Percentiles rank a stretch among this genome's conserved stretches.
These are phyloP conservation scores for Hortiboletus campestris DNA, from an alignment of 768 basidiomycete species.

Conservation along the genomic window DNA sequence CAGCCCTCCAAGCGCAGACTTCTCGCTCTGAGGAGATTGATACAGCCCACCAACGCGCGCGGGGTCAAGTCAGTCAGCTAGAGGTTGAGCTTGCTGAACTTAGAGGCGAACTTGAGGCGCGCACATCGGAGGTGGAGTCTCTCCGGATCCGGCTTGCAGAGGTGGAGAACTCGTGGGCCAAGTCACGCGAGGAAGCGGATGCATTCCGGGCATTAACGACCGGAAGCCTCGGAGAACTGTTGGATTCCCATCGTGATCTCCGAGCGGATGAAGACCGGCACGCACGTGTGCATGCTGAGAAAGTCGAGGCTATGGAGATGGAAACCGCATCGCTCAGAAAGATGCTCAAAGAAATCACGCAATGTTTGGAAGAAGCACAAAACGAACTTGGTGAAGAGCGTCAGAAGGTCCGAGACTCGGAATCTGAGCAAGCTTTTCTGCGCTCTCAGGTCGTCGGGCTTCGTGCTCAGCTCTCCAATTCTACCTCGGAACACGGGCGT, in stretches of 20 bases:
- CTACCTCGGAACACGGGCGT: slow-evolving; percentile 65
- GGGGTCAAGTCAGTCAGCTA: slow-evolving; percentile 64
- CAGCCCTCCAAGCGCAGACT: slow-evolving; percentile 73
- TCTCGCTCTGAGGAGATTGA: slow-evolving; percentile 80
- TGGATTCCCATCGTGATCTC: slow-evolving; percentile 85
- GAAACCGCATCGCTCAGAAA: slow-evolving; percentile 74
- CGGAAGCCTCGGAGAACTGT: slow-evolving; percentile 77
- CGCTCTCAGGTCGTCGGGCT: slow-evolving; percentile 74
- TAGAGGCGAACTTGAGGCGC: slow-evolving; percentile 76
- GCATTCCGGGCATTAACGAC: slow-evolving; percentile 85
- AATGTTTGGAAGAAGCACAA: slow-evolving; percentile 68
- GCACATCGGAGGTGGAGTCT: slow-evolving; percentile 70
- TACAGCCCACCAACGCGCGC: slow-evolving; percentile 63
- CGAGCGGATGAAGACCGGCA: slow-evolving; percentile 80
- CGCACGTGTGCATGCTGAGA: slow-evolving; percentile 75
- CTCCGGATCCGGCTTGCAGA: slow-evolving; percentile 66
- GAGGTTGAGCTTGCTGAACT: slow-evolving; percentile 78
- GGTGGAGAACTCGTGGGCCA: slow-evolving; percentile 87
- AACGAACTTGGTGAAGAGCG: slow-evolving; percentile 66
- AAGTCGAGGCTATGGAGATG: slow-evolving; percentile 73
- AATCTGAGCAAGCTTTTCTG: slow-evolving; percentile 60
- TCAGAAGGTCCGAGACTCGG: slow-evolving; percentile 57
- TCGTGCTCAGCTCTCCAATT: slow-evolving; percentile 67
- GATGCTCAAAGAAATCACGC: slow-evolving; percentile 76
- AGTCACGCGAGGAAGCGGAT: slow-evolving; percentile 92